These are phyloP conservation scores for Acacia crassicarpa DNA, from an alignment of 306 rosid genomes.

Conservation along the genomic window DNA sequence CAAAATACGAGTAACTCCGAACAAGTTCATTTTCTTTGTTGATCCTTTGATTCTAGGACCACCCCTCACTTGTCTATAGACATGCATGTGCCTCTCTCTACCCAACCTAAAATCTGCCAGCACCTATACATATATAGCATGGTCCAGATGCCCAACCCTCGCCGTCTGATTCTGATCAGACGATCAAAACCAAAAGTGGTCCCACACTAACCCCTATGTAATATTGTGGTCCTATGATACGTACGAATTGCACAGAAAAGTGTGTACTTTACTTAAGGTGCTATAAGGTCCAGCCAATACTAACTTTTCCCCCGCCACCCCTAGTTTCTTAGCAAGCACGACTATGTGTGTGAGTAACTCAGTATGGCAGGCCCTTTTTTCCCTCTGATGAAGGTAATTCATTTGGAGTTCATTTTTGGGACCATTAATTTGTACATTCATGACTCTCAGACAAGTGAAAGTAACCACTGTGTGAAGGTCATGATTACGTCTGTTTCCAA, in stretches of 20 bases:
- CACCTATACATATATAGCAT: slow-evolving; percentile 5
- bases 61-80: slow-evolving; percentile 8
- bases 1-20: background rate
- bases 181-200: slow-evolving; percentile 25
- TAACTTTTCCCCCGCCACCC: background rate
- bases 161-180: slow-evolving; percentile 10
- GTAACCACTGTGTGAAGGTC: background rate
- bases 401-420: slow-evolving; percentile 13
- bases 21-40: slow-evolving; percentile 24
- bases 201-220: slow-evolving; percentile 10
- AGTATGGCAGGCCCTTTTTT: slow-evolving; percentile 10
- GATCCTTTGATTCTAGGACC: slow-evolving; percentile 41
- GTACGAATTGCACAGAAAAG: background rate
- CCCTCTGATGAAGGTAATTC: background rate
- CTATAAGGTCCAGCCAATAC: slow-evolving; percentile 29
- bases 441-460: slow-evolving; percentile 21
- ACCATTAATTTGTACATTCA: slow-evolving; percentile 15
- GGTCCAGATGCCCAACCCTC: slow-evolving; percentile 32
- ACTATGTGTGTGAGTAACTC: slow-evolving; percentile 3
- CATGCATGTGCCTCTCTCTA: background rate
- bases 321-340: slow-evolving; percentile 30
- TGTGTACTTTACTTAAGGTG: slow-evolving; percentile 35
- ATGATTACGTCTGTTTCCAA: too few species aligned
- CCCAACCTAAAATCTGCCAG: slow-evolving; percentile 1
- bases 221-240: slow-evolving; percentile 39